Evolutionary conservation across 768 basidiomycete species (phyloP), one percentile per base, ranked within the genome.

Genomic region (Trametopsis cervina): DNA sequence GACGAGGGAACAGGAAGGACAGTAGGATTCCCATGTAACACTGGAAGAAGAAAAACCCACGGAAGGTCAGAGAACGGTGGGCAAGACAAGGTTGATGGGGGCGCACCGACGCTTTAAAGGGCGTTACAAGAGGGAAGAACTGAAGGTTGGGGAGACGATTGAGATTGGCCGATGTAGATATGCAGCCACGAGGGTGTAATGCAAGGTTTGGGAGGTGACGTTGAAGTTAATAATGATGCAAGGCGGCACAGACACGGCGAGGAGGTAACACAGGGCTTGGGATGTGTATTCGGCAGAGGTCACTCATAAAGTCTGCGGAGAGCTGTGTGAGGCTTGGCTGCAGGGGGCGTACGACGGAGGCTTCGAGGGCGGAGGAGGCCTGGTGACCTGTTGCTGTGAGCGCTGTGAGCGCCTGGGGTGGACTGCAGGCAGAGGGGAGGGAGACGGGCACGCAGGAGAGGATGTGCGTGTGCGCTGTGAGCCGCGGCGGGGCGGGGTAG

Each of bases 1-100:
- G 53, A 25, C 52, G 49, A 51, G 61, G 59, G 45, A 62, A 62
- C 51, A 62, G 53, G 38, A 62, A 50, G 11, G 61, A 60, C 42
- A 62, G 50, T 39, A 62, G 21, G 56, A 60, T 62, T 62, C 61
- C 61, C 61, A 62, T 62, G 59, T 52, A 62, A 51, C 44, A 35
- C 40, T 51, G 42, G 25, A 33, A n/a, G 25, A 42, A 42, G 46
- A 35, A 33, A 33, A 33, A 15, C 17, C 17, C 26, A 52, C 18
- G 51, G 42, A 21, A 38, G 39, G 51, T 35, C 17, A 27, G 35
- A 37, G 11, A 38, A 29, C 42, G 49, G 35, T 5, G 46, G 5
- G 46, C 22, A 45, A 46, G 44, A 33, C 26, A 35, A 38, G 43
- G 42, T 24, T 6, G 29, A 44, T 20, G 13, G 40, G n/a, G 37